Conservation (phyloP, 805 yeast species). For the Metschnikowia lochheadii region DNA sequence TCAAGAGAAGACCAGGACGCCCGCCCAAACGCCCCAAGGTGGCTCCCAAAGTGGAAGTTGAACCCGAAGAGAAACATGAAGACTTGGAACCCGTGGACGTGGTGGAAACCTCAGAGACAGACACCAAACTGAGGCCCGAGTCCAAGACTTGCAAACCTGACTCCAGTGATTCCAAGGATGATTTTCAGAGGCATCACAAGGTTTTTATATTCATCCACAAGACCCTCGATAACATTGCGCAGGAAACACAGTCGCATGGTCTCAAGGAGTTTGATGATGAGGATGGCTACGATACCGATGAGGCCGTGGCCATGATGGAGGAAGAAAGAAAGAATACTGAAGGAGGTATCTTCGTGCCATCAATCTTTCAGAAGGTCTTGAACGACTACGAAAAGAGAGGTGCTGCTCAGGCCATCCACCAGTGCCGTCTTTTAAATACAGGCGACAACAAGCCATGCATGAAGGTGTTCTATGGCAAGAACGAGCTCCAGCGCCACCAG, state of each 20-base stretch:
- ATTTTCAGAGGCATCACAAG: constrained; percentile 8
- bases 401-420: constrained; percentile 23
- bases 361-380: constrained; percentile 12
- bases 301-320: constrained; percentile 6
- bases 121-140: neutral
- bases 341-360: constrained; percentile 5
- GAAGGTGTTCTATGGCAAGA: constrained; percentile 42
- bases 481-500: constrained; percentile 41
- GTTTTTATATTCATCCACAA: constrained; percentile 7
- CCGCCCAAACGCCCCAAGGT: neutral
- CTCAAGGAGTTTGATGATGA: constrained; percentile 10
- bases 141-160: neutral
- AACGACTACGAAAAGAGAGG: constrained; percentile 11
- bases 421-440: constrained; percentile 39
- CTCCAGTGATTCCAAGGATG: neutral
- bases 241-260: neutral
- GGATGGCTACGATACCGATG: constrained; percentile 10
- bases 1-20: neutral
- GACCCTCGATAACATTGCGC: constrained; percentile 7
- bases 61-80: neutral
- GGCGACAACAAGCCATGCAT: constrained; percentile 28
- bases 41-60: neutral
- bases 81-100: neutral
- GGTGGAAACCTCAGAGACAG: neutral
- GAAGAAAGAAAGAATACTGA: constrained; percentile 3